A percentile compares a stretch with the other conserved stretches of the same genome.
These are phyloP conservation scores for Monosporozyma yasuniensis DNA, from an alignment of 805 yeast genomes.

Conservation along the genomic window DNA sequence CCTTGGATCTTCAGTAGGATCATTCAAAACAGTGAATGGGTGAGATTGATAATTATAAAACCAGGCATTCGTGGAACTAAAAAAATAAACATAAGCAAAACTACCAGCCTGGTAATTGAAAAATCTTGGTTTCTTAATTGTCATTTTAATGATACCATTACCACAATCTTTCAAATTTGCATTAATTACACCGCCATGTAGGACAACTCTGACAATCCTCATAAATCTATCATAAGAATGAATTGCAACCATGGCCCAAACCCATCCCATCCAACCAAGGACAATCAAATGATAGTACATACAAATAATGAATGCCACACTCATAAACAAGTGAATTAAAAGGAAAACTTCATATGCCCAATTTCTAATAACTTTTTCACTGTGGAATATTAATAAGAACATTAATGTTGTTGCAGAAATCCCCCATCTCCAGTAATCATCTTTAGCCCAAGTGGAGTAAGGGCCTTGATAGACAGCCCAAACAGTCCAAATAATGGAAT, in stretches of 20 bases:
- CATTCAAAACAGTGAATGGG: conserved; percentile 54
- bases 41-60: conserved; percentile 44
- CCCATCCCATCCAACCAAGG: conserved; percentile 46
- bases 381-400: conserved; percentile 39
- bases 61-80: conserved; percentile 46
- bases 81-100: conserved; percentile 48
- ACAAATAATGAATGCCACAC: conserved; percentile 42
- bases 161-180: conserved; percentile 21
- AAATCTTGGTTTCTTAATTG: conserved; percentile 34
- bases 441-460: conserved; percentile 36
- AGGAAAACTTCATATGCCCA: conserved; percentile 52
- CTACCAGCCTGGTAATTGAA: conserved; percentile 49
- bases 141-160: conserved; percentile 34
- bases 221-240: conserved; percentile 46
- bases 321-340: conserved; percentile 48
- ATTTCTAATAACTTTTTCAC: conserved; percentile 44
- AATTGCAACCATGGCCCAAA: conserved; percentile 36
- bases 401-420: conserved; percentile 37
- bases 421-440: conserved; percentile 41
- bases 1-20: conserved; percentile 29
- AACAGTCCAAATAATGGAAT: conserved; percentile 47
- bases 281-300: conserved; percentile 50
- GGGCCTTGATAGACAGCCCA: conserved; percentile 34
- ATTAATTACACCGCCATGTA: conserved; percentile 22
- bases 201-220: conserved; percentile 35